Base-by-base conservation (phyloP, 495 filamentous ascomycete species). In the Collariella sp. region DNA sequence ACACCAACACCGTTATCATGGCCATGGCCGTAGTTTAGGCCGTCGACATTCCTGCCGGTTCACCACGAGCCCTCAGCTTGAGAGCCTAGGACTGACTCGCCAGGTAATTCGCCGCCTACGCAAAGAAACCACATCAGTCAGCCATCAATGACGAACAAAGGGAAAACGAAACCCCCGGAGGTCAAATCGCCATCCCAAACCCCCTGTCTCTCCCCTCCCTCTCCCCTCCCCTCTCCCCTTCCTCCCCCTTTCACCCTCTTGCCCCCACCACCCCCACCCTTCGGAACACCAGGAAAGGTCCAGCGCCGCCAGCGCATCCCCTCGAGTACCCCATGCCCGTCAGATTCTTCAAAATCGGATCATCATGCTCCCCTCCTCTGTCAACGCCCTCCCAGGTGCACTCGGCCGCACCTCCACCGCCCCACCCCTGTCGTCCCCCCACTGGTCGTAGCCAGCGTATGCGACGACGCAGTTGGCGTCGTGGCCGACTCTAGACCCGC, bases 241-340 rank as follows among this genome's bases (percentile, higher is more conserved):
- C 34, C 34, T 19, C 20, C 47, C 39, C 31, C 23, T n/a, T 31
- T 40, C 39, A 29, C 48, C 11, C 33, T 36, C 48, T 23, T 20
- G 7, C 20, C 20, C 34, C 9, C 15, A 29, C 13, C 23, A n/a
- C 4, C 10, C 6, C 5, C 3, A 36, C 18, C 18, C 20, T 2
- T 15, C n/a, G n/a, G n/a, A 52, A 13, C 24, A 24, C 26, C 36
- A 47, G 44, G 26, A 35, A 12, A 13, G 39, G 24, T 76, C 96
- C 65, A 98, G 70, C 33, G 93, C 93, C 50, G 73, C 76, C 29
- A 97, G 74, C n/a, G 88, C 86, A 41, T 87, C 83, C 6, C 39
- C 93, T 76, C 23, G 84, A 75, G 69, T 93, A 98, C 3, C 93
- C 93, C 90, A 97, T 94, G 23, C 79, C 82, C 11, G 88, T 95